Evolutionary conservation across 352 stramenopile genomes (phyloP).

Genomic region (Globisporangium canariense): DNA sequence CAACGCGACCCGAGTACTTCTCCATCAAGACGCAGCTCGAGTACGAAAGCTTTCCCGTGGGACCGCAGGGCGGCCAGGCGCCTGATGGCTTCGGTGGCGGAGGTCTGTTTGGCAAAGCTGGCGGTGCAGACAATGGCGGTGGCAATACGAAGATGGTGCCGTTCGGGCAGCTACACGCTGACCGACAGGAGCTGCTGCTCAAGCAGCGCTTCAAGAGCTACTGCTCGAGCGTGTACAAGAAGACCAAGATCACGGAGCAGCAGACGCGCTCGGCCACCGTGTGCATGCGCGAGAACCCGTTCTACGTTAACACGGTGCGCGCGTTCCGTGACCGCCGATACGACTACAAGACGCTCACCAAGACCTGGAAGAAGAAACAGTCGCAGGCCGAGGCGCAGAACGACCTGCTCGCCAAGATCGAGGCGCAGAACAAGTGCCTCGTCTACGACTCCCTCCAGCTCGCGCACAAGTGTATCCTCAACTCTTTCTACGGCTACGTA

Average conservation of each 20-base stretch:
- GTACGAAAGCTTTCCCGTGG: constrained; percentile 80
- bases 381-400: constrained; percentile 72
- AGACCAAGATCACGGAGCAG: constrained; percentile 95
- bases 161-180: constrained; percentile 50
- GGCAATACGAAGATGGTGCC: constrained; percentile 35
- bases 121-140: constrained; percentile 3
- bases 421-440: constrained; percentile 85
- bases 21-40: constrained; percentile 94
- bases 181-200: constrained; percentile 63
- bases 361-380: constrained; percentile 90
- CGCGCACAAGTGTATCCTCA: constrained; percentile 99
- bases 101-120: constrained; percentile 16
- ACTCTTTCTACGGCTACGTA: constrained; percentile 99
- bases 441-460: constrained; percentile 99
- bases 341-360: constrained; percentile 99
- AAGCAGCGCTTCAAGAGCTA: constrained; percentile 92
- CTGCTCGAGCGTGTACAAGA: constrained; percentile 97
- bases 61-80: constrained; percentile 6
- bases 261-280: constrained; percentile 94
- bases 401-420: constrained; percentile 82
- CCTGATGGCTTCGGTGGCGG: constrained; percentile 12
- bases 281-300: constrained; percentile 99
- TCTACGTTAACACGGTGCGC: constrained; percentile 99
- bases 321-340: constrained; percentile 98
- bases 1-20: constrained; percentile 93